phyloP scores from a whole-genome alignment of 805 yeast species.

The Cyberlindnera bimundalis region DNA sequence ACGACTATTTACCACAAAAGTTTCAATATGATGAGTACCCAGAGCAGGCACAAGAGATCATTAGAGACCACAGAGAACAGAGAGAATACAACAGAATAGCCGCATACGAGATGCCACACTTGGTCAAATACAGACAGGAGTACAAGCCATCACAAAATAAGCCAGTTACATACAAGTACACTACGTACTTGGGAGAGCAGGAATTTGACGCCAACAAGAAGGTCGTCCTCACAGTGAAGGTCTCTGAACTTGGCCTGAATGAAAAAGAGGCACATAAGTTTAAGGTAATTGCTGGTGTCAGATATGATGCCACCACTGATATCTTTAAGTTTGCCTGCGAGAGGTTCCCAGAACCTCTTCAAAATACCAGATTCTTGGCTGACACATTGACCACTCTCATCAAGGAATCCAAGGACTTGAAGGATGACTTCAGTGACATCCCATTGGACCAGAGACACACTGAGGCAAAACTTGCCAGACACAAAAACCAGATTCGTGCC shows the following conservation, averaged over 20 bases:
- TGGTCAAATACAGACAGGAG: slow-evolving; percentile 69
- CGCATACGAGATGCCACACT: slow-evolving; percentile 87
- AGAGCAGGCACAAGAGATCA: slow-evolving; percentile 65
- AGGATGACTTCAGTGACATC: slow-evolving; percentile 67
- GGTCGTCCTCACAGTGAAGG: slow-evolving; percentile 57
- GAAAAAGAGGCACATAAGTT: slow-evolving; percentile 65
- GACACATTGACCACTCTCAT: slow-evolving; percentile 61
- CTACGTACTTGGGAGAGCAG: slow-evolving; percentile 68
- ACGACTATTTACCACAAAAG: slow-evolving; percentile 36
- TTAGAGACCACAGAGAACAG: slow-evolving; percentile 67
- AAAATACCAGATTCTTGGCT: slow-evolving; percentile 74
- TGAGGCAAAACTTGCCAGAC: slow-evolving; percentile 39
- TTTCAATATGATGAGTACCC: slow-evolving; percentile 65
- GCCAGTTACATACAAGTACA: slow-evolving; percentile 67
- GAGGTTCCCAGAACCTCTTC: slow-evolving; percentile 72
- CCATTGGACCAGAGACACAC: slow-evolving; percentile 80
- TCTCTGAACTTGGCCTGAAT: slow-evolving; percentile 50
- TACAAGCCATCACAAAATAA: slow-evolving; percentile 48
- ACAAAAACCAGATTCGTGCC: slow-evolving; percentile 37
- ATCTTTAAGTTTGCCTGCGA: slow-evolving; percentile 61
- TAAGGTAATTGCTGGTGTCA: slow-evolving; percentile 70
- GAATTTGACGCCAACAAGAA: slow-evolving; percentile 55
- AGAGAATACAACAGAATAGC: slow-evolving; percentile 78
- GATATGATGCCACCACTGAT: slow-evolving; percentile 64
- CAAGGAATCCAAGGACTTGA: slow-evolving; percentile 57